Conservation (phyloP, 805 yeast genomes). For the Starmerella tilneyi region DNA sequence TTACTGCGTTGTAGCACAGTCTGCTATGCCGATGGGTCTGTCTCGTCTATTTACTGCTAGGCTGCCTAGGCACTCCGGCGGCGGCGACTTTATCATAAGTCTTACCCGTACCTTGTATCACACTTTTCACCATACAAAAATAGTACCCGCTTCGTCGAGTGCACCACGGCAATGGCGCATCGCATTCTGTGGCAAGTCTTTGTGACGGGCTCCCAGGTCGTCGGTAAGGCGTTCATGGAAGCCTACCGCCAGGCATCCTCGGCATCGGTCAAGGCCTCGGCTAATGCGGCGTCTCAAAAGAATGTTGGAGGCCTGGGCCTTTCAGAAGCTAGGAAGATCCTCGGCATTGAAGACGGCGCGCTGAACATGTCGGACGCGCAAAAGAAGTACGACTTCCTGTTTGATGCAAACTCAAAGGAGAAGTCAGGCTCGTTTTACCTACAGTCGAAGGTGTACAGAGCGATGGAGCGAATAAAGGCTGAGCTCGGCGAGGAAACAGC, state of each 20-base stretch:
- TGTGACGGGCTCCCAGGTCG: conserved; percentile 89
- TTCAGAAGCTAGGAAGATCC: conserved; percentile 84
- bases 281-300: conserved; percentile 36
- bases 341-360: conserved; percentile 58
- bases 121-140: conserved; percentile 1
- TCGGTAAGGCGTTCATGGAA: conserved; percentile 92
- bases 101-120: conserved; percentile 5
- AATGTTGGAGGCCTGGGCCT: conserved; percentile 66
- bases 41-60: too few species aligned
- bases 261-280: conserved; percentile 60
- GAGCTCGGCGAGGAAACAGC: conserved; percentile 43
- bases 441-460: conserved; percentile 87
- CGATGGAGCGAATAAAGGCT: conserved; percentile 78
- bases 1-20: too few species aligned
- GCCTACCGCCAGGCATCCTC: conserved; percentile 95
- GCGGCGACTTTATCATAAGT: too few species aligned
- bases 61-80: too few species aligned
- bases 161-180: conserved; percentile 58
- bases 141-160: neutral
- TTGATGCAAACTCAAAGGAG: conserved; percentile 81
- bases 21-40: too few species aligned
- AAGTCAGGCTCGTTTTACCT: conserved; percentile 93
- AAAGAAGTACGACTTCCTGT: conserved; percentile 68
- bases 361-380: conserved; percentile 44
- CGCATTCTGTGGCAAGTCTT: conserved; percentile 80